Evolutionary conservation across 2,329 filamentous ascomycete genomes (phyloP).

Genomic region (Thielaviopsis punctulata): DNA sequence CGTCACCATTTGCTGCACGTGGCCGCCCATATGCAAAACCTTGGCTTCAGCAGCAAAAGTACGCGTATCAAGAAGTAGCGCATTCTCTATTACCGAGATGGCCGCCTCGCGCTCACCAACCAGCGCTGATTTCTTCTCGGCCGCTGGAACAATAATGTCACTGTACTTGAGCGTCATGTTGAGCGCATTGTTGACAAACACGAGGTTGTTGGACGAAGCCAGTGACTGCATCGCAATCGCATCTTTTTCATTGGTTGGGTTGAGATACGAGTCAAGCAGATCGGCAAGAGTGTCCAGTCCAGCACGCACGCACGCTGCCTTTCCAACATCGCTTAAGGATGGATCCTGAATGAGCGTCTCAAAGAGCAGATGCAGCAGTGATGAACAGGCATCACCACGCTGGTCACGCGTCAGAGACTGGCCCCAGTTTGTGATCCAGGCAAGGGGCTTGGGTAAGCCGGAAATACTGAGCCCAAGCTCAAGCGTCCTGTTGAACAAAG

Average conservation of each 20-base stretch:
- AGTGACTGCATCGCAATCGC: constrained; percentile 16
- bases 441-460: constrained; percentile 41
- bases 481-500: constrained; percentile 44
- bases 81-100: constrained; percentile 31
- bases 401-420: constrained; percentile 59
- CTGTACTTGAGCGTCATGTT: constrained; percentile 48
- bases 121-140: constrained; percentile 25
- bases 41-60: constrained; percentile 28
- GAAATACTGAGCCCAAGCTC: constrained; percentile 17
- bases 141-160: constrained; percentile 38
- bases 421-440: constrained; percentile 66
- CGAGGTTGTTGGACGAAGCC: constrained; percentile 35
- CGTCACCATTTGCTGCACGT: constrained; percentile 48
- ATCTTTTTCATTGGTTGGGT: constrained; percentile 18
- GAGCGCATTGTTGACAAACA: constrained; percentile 47
- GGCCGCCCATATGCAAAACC: constrained; percentile 41
- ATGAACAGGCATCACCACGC: constrained; percentile 62
- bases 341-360: constrained; percentile 40
- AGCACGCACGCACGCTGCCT: constrained; percentile 44
- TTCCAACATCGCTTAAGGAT: constrained; percentile 36
- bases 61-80: constrained; percentile 30
- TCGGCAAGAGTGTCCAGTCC: constrained; percentile 43
- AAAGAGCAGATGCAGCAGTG: constrained; percentile 61
- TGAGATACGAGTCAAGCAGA: constrained; percentile 39
- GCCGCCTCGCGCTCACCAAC: constrained; percentile 19